Evolutionary conservation across 306 rosid species (phyloP).

Genomic region (Betula pendula): DNA sequence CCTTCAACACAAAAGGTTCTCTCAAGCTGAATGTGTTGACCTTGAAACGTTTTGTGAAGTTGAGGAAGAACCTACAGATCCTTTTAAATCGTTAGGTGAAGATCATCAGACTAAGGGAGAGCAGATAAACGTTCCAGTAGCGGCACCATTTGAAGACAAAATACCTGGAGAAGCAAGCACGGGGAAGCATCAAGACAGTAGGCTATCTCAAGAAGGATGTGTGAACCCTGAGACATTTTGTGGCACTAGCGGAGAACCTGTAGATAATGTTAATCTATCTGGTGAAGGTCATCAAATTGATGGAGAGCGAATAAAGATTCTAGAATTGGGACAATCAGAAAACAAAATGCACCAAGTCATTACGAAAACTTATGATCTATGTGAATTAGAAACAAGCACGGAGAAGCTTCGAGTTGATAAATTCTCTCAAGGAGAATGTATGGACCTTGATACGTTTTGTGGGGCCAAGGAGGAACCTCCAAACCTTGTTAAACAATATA

Average conservation of each 20-base stretch:
- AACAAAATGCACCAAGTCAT: conserved; percentile 26
- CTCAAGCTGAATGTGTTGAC: conserved; percentile 34
- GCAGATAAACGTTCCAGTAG: conserved; percentile 19
- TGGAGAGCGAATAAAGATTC: conserved; percentile 14
- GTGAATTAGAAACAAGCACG: conserved; percentile 31
- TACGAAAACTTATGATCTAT: conserved; percentile 26
- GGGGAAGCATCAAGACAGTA: conserved; percentile 26
- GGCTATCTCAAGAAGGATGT: conserved; percentile 35
- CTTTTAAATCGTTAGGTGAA: conserved; percentile 31
- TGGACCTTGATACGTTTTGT: conserved; percentile 31
- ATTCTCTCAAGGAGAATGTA: conserved; percentile 28
- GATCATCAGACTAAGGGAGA: conserved; percentile 38
- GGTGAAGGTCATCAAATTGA: conserved; percentile 37
- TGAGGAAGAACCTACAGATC: conserved; percentile 31
- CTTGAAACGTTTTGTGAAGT: conserved; percentile 15
- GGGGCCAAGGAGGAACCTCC: conserved; percentile 25
- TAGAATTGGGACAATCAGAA: conserved; percentile 34
- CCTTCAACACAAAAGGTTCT: conserved; percentile 32
- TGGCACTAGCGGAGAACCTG: conserved; percentile 31
- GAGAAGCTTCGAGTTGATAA: conserved; percentile 45
- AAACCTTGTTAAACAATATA: conserved; percentile 30
- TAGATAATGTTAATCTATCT: conserved; percentile 19
- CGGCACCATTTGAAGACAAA: conserved; percentile 21
- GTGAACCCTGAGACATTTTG: conserved; percentile 30
- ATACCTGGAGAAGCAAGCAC: conserved; percentile 25